Conservation (phyloP, 2,329 filamentous ascomycete species). For the Coniochaeta sp. region DNA sequence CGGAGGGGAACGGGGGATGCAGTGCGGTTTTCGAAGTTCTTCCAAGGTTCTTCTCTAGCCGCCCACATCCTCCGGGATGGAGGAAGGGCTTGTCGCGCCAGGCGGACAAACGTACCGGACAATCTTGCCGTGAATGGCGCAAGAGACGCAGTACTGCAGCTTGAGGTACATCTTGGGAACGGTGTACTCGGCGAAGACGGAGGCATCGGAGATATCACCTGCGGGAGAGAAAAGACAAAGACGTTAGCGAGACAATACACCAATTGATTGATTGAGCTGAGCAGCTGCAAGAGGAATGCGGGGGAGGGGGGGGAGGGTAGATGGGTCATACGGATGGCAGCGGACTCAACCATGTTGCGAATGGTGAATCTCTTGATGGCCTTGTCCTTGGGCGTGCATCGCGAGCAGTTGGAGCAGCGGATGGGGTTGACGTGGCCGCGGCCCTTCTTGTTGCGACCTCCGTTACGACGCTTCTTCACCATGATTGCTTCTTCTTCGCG, state of each 20-base stretch:
- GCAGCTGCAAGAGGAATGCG: neutral
- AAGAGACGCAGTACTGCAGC: slow-evolving; percentile 99
- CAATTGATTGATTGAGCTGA: no score
- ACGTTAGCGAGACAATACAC: no score
- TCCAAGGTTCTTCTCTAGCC: slow-evolving; percentile 38
- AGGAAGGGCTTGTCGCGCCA: slow-evolving; percentile 47
- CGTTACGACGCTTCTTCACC: slow-evolving; percentile 66
- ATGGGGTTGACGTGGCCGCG: slow-evolving; percentile 99
- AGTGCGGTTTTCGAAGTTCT: slow-evolving; percentile 17
- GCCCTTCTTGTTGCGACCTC: slow-evolving; percentile 35
- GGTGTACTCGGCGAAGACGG: slow-evolving; percentile 98
- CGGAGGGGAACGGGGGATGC: neutral
- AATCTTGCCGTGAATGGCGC: slow-evolving; percentile 99
- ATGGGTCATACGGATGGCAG: slow-evolving; percentile 94
- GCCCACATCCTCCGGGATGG: slow-evolving; percentile 27
- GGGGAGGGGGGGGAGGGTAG: slow-evolving; percentile 25
- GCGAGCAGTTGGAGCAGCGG: slow-evolving; percentile 66
- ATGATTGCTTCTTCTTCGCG: slow-evolving; percentile 35
- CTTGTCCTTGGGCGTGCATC: slow-evolving; percentile 98
- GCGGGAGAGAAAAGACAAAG: slow-evolving; percentile 13
- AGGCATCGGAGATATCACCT: slow-evolving; percentile 99
- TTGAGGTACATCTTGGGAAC: slow-evolving; percentile 99
- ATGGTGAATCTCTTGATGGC: slow-evolving; percentile 99
- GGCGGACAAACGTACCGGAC: slow-evolving; percentile 80
- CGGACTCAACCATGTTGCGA: slow-evolving; percentile 99